These are phyloP conservation scores for Sporisorium scitamineum DNA, from an alignment of 1,284 basidiomycete species.

Conservation along the genomic window DNA sequence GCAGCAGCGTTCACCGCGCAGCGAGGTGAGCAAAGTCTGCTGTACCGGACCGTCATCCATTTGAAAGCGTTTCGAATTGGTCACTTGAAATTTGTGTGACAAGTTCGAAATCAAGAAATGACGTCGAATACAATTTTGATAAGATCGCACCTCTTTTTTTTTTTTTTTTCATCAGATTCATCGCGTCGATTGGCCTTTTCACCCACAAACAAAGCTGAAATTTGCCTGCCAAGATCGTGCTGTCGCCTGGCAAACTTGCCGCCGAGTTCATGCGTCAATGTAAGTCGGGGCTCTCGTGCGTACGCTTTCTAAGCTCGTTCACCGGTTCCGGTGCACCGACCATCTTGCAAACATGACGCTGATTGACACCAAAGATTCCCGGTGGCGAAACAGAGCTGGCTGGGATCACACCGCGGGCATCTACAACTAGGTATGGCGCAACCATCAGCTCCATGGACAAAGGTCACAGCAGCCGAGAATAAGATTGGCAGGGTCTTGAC, in stretches of 20 bases:
- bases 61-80: background rate
- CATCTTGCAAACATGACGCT: background rate
- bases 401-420: slow-evolving; percentile 13
- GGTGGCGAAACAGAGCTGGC: slow-evolving; percentile 12
- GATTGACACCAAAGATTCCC: slow-evolving; percentile 9
- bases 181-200: slow-evolving; percentile 3
- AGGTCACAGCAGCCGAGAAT: slow-evolving; percentile 1
- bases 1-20: background rate
- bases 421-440: background rate
- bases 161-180: background rate
- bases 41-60: slow-evolving; percentile 31
- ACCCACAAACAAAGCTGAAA: background rate
- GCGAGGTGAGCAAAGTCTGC: background rate
- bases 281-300: background rate
- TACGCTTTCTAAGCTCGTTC: background rate
- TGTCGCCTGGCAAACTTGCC: background rate
- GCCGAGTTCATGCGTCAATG: background rate
- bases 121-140: background rate
- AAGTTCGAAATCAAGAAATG: slow-evolving; percentile 5
- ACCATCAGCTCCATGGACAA: background rate
- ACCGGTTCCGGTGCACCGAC: slow-evolving; percentile 27
- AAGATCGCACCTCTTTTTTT: background rate
- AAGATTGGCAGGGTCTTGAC: slow-evolving; percentile 1
- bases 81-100: background rate
- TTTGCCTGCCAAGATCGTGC: background rate